Conservation (phyloP, 768 basidiomycete species). For the Leccinum rimulosum region DNA sequence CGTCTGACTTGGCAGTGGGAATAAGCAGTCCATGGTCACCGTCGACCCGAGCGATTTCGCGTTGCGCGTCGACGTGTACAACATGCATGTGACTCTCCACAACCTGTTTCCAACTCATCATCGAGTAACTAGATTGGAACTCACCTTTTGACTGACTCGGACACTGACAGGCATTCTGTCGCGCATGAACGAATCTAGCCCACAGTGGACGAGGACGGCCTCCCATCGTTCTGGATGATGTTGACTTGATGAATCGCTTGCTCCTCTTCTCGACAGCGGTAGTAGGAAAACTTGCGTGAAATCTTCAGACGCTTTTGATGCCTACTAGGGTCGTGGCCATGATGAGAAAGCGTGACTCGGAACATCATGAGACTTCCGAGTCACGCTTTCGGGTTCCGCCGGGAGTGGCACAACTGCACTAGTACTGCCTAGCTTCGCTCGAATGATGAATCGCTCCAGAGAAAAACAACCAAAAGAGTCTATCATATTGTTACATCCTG, state of each 20-base stretch:
- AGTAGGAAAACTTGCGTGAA: conserved; percentile 55
- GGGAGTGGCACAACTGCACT: too few species aligned
- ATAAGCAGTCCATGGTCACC: conserved; percentile 67
- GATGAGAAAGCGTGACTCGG: not conserved
- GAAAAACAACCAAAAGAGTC: too few species aligned
- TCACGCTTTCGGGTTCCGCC: too few species aligned
- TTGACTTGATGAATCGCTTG: conserved; percentile 71
- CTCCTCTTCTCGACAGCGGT: conserved; percentile 45
- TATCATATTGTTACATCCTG: too few species aligned
- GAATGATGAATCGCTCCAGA: too few species aligned
- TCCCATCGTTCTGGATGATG: conserved; percentile 65
- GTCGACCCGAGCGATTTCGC: conserved; percentile 70
- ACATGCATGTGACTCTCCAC: conserved; percentile 53
- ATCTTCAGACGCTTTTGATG: conserved; percentile 57
- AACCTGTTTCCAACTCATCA: too few species aligned
- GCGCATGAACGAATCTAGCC: conserved; percentile 77
- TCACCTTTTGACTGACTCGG: conserved; percentile 63
- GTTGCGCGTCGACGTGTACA: conserved; percentile 78
- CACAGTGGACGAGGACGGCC: not conserved
- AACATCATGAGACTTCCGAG: too few species aligned
- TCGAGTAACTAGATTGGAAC: conserved; percentile 2
- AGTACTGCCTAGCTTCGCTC: too few species aligned
- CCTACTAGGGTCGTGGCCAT: conserved; percentile 70
- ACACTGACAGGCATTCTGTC: conserved; percentile 63
- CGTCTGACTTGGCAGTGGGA: conserved; percentile 67